A percentile compares a stretch with the other conserved stretches of the same genome.
phyloP scores from a whole-genome alignment of 2,329 filamentous ascomycete genomes.

The Microdochium trichocladiopsis region DNA sequence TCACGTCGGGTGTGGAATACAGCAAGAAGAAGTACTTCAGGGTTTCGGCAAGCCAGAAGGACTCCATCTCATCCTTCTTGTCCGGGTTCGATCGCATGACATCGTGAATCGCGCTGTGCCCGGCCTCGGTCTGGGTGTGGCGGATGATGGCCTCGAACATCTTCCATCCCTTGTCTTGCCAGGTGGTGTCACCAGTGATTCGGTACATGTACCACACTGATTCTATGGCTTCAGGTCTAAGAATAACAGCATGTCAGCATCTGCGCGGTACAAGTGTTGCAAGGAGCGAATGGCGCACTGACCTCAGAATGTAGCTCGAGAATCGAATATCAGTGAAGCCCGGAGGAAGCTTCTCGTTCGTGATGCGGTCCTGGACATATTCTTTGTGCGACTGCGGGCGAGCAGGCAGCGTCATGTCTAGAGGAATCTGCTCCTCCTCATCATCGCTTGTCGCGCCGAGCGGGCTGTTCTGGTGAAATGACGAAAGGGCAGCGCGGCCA shows the following conservation, averaged over 20 bases:
- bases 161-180: slow-evolving; percentile 77
- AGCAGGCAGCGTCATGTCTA: slow-evolving; percentile 21
- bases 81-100: slow-evolving; percentile 39
- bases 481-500: slow-evolving; percentile 1
- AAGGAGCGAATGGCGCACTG: slow-evolving; percentile 16
- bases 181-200: slow-evolving; percentile 69
- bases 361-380: slow-evolving; percentile 39
- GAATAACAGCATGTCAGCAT: slow-evolving; percentile 8
- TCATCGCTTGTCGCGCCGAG: slow-evolving; percentile 5
- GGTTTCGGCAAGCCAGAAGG: slow-evolving; percentile 86
- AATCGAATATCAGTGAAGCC: slow-evolving; percentile 41
- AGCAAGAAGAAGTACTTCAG: slow-evolving; percentile 89
- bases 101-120: slow-evolving; percentile 63
- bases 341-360: slow-evolving; percentile 34
- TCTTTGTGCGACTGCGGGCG: slow-evolving; percentile 46
- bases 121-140: slow-evolving; percentile 58
- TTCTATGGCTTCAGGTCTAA: slow-evolving; percentile 77
- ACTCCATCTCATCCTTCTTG: slow-evolving; percentile 66
- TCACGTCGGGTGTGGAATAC: slow-evolving; percentile 54
- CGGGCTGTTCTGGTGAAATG: neutral
- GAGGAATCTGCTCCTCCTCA: slow-evolving; percentile 15
- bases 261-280: slow-evolving; percentile 8
- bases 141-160: slow-evolving; percentile 73
- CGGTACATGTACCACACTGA: slow-evolving; percentile 87
- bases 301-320: slow-evolving; percentile 56